Evolutionary conservation across 2,329 filamentous ascomycete genomes (phyloP).

Genomic region (Phoma sp.): DNA sequence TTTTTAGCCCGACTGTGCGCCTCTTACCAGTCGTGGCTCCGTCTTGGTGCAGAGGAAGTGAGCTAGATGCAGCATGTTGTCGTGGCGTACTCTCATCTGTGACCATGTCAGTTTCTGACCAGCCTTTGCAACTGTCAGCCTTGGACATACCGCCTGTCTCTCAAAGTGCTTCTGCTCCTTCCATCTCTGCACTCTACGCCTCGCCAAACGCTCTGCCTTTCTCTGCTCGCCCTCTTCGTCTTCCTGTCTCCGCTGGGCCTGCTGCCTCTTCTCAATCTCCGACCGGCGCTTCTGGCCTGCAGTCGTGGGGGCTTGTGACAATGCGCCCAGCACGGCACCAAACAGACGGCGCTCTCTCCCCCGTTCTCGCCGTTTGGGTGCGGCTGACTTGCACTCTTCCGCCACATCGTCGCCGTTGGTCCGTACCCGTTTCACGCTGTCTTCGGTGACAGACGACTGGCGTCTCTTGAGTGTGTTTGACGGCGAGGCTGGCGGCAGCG

Average conservation of each 20-base stretch:
- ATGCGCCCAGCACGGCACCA: constrained; percentile 77
- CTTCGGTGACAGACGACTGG: constrained; percentile 60
- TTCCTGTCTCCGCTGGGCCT: constrained; percentile 76
- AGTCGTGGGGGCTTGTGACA: constrained; percentile 72
- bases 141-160: constrained; percentile 69
- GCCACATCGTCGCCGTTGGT: constrained; percentile 48
- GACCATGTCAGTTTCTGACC: constrained; percentile 24
- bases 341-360: constrained; percentile 86
- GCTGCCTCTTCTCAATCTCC: constrained; percentile 83
- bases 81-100: constrained; percentile 77
- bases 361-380: constrained; percentile 63
- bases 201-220: constrained; percentile 69
- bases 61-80: constrained; percentile 73
- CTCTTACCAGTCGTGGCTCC: constrained; percentile 75
- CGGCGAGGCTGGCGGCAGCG: constrained; percentile 39
- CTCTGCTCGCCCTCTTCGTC: constrained; percentile 73
- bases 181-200: constrained; percentile 66
- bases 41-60: constrained; percentile 74
- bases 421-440: constrained; percentile 61
- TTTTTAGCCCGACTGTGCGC: not conserved
- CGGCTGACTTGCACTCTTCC: constrained; percentile 47
- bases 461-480: constrained; percentile 55
- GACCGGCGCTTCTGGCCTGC: constrained; percentile 71
- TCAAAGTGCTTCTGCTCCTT: constrained; percentile 78
- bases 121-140: constrained; percentile 2